Percentiles rank a stretch among this genome's conserved stretches.
These are phyloP conservation scores for Daucus carota DNA, from an alignment of 129 eudicot genomes.

Conservation along the genomic window DH1_v3.0 NC_030384.2:35217001-35217500, in stretches of 20 bases:
- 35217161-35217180: constrained; percentile 78
- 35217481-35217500: background rate
- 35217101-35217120: background rate
- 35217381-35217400: too few species aligned
- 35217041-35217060: background rate
- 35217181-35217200: constrained; percentile 84
- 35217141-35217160: constrained; percentile 41
- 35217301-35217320: too few species aligned
- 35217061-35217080: background rate
- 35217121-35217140: constrained; percentile 9
- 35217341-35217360: background rate
- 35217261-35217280: background rate
- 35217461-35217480: background rate
- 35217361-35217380: too few species aligned
- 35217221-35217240: constrained; percentile 86
- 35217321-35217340: background rate
- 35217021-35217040: background rate
- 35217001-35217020: background rate
- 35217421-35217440: too few species aligned
- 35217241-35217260: constrained; percentile 97
- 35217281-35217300: background rate
- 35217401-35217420: too few species aligned
- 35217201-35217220: constrained; percentile 85
- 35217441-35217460: background rate
- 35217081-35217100: background rate